These are phyloP conservation scores for Vitis hybrid DNA, from an alignment of 177 flowering plant genomes.

Conservation along the genomic window DNA sequence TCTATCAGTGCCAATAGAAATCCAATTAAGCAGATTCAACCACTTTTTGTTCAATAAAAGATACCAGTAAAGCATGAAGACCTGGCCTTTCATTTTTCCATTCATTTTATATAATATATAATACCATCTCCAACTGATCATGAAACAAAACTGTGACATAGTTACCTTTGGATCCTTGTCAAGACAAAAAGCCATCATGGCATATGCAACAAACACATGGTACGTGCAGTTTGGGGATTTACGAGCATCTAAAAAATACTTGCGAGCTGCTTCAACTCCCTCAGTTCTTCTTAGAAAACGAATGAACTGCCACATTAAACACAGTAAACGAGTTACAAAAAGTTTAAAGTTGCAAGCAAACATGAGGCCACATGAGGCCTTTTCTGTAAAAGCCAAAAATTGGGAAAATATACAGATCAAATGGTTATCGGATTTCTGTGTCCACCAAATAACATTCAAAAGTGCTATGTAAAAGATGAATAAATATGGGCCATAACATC, in stretches of 20 bases:
- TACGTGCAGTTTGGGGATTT: constrained; percentile 87
- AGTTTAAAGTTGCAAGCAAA: background rate
- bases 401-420: no score
- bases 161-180: constrained; percentile 96
- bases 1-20: background rate
- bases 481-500: no score
- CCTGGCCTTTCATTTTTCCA: background rate
- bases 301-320: constrained; percentile 56
- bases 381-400: no score
- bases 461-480: no score
- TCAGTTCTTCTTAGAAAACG: constrained; percentile 91
- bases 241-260: constrained; percentile 88
- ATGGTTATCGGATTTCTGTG: no score
- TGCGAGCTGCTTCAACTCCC: constrained; percentile 96
- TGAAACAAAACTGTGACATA: background rate
- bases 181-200: constrained; percentile 93
- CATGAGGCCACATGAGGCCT: no score
- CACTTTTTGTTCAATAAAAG: background rate
- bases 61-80: background rate
- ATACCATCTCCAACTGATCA: background rate
- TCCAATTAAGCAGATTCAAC: background rate
- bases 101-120: background rate
- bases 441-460: no score
- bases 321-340: background rate
- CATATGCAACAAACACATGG: constrained; percentile 94